Conservation (phyloP, 164 flowering plant genomes). For the Kalanchoe fedtschenkoi region DNA sequence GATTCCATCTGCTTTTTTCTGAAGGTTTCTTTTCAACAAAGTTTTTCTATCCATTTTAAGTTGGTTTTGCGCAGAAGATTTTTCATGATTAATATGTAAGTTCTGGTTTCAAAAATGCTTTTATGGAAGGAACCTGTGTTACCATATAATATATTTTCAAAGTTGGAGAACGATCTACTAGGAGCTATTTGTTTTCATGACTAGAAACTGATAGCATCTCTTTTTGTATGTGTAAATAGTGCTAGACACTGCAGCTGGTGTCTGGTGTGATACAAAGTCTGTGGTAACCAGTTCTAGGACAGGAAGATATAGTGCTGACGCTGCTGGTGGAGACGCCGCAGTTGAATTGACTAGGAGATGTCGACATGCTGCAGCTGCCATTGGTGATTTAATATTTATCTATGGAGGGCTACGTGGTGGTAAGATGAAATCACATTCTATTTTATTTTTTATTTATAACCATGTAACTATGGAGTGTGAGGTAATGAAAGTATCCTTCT, state of each 20-base stretch:
- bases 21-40: not conserved
- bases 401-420: constrained; percentile 99
- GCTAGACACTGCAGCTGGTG: constrained; percentile 99
- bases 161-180: not conserved
- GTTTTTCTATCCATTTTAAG: not conserved
- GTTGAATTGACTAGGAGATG: constrained; percentile 96
- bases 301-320: constrained; percentile 95
- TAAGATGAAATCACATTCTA: constrained; percentile 24
- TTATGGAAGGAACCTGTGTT: not conserved
- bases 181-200: not conserved
- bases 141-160: not conserved
- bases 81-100: not conserved
- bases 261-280: constrained; percentile 98
- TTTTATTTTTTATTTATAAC: not conserved
- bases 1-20: no score
- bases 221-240: constrained; percentile 32
- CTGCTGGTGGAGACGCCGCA: constrained; percentile 98
- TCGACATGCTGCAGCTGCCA: constrained; percentile 98
- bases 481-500: not conserved
- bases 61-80: not conserved
- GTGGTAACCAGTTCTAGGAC: constrained; percentile 96
- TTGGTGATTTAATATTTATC: constrained; percentile 86
- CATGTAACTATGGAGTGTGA: not conserved
- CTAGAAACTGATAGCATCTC: not conserved
- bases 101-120: not conserved